Evolutionary conservation across 352 stramenopile species (phyloP), one percentile per base, ranked within the genome.

Genomic region (Phytophthora tentaculata): DNA sequence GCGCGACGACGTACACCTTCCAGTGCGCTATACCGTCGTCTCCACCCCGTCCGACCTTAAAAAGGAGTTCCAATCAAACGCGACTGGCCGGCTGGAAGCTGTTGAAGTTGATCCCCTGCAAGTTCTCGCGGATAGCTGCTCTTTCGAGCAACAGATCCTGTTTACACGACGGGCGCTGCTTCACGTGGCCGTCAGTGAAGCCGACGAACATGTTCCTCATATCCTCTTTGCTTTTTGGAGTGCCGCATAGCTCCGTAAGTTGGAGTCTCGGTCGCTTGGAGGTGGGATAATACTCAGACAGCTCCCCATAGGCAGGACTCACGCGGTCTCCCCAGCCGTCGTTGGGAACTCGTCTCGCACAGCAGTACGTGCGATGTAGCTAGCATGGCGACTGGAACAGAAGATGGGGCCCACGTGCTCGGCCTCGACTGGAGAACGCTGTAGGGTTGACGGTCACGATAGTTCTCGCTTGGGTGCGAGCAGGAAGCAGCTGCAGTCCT

Each of bases 291-390:
- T 98, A 90, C 71, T 99, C 95, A 16, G 91, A 98, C 13, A 99
- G 76, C 62, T 98, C 95, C n/a, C 96, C 97, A 76, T 98, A 99
- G 22, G 96, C 96, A 39, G 96, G 96, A 76, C 87, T 98, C 43
- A 92, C 89, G 54, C 92, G 90, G 76, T 99, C 94, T 57, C 96
- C 96, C 97, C 97, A 99, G 19, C 97, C 84, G 66, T 86, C 96
- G 75, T 97, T 99, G 68, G 83, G 81, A 99, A 98, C 69, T 99
- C 96, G 71, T 99, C 96, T 97, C 97, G 99, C 60, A 95, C 89
- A 64, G 97, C 89, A 49, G 97, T 99, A 51, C 97, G 80, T 60
- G 95, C 90, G 22, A 99, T 91, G 88, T 99, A 99, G 61, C 89
- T 98, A 59, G 97, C 94, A 51, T 98, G 96, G 17, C 97, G 90